Percentiles rank a stretch among this genome's conserved stretches.
Evolutionary conservation across 2,329 filamentous ascomycete species (phyloP).

Genomic region (Ophiocordyceps camponoti-saundersi): DNA sequence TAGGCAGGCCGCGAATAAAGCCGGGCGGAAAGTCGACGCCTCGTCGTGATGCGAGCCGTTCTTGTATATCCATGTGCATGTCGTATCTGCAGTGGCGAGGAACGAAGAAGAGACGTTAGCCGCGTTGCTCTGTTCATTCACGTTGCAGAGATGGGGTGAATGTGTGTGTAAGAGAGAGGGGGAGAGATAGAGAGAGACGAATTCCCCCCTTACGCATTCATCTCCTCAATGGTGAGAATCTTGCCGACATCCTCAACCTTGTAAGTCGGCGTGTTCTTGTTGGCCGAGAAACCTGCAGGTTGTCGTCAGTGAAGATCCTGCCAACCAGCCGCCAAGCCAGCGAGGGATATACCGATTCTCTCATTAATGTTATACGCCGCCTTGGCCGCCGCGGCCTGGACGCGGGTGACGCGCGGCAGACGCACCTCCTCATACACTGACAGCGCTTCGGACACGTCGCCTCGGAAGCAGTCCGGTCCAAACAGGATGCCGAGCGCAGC

Average conservation of each 20-base stretch:
- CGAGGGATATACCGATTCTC: conserved; percentile 28
- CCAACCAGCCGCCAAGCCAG: too few species aligned
- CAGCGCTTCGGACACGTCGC: conserved; percentile 29
- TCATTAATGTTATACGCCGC: conserved; percentile 46
- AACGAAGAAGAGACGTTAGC: neutral
- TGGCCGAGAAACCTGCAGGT: conserved; percentile 38
- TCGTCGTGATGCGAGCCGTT: conserved; percentile 21
- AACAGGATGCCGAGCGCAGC: conserved; percentile 47
- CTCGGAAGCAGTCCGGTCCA: conserved; percentile 24
- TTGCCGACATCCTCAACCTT: conserved; percentile 43
- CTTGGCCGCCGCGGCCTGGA: conserved; percentile 39
- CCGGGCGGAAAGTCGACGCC: conserved; percentile 17
- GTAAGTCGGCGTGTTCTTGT: conserved; percentile 37
- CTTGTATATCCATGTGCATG: conserved; percentile 38
- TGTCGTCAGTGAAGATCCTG: neutral
- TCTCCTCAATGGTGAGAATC: conserved; percentile 51
- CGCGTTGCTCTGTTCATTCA: neutral
- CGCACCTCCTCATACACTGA: conserved; percentile 34
- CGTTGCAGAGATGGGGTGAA: too few species aligned
- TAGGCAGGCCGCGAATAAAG: conserved; percentile 25
- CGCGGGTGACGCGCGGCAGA: conserved; percentile 34
- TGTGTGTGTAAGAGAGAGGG: too few species aligned
- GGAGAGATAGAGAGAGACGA: conserved; percentile 9
- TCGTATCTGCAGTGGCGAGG: conserved; percentile 25
- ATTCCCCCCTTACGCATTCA: conserved; percentile 50